phyloP scores from a whole-genome alignment of 805 yeast genomes.

The Isabelozyma heimii region DNA sequence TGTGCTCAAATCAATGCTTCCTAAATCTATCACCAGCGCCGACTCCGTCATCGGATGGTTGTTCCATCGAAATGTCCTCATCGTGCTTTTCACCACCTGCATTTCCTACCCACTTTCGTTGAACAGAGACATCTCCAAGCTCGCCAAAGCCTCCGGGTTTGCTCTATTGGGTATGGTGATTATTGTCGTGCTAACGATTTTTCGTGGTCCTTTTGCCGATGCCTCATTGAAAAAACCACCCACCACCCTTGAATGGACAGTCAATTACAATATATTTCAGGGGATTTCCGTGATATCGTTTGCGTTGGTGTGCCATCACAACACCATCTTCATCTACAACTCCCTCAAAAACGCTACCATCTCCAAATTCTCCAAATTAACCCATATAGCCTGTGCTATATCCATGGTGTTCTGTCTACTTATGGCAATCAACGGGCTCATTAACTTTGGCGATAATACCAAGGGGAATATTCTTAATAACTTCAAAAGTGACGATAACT shows the following conservation, averaged over 20 bases:
- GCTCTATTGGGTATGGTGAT: conserved; percentile 83
- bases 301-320: conserved; percentile 95
- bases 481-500: conserved; percentile 69
- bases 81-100: conserved; percentile 62
- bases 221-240: conserved; percentile 48
- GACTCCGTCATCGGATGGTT: conserved; percentile 45
- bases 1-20: conserved; percentile 68
- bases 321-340: conserved; percentile 85
- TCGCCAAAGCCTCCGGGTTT: conserved; percentile 83
- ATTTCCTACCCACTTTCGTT: conserved; percentile 83
- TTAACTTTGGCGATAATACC: conserved; percentile 72
- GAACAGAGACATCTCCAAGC: conserved; percentile 73
- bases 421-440: conserved; percentile 77
- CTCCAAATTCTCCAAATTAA: conserved; percentile 68
- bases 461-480: conserved; percentile 88
- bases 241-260: conserved; percentile 42
- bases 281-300: conserved; percentile 93
- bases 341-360: conserved; percentile 76
- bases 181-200: conserved; percentile 69
- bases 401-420: conserved; percentile 76
- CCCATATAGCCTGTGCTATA: conserved; percentile 80
- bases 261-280: conserved; percentile 71
- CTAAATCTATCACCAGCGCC: conserved; percentile 32
- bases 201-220: conserved; percentile 67
- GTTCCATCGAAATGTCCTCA: conserved; percentile 67